phyloP scores from a whole-genome alignment of 352 stramenopile genomes.

The Lagenidium giganteum region DNA sequence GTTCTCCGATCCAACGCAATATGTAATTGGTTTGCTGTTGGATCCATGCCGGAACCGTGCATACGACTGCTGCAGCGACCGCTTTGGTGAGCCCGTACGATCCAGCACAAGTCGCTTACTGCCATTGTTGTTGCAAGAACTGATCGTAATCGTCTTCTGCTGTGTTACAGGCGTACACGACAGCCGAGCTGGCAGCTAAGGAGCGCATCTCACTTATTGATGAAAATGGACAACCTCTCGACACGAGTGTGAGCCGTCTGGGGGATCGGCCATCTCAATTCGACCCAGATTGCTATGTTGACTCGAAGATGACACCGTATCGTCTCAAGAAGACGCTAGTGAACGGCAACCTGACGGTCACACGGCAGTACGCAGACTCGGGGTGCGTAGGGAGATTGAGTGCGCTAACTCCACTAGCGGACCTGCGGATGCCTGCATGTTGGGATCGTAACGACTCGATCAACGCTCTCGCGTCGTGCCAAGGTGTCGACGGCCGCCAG shows the following conservation, averaged over 20 bases:
- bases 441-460: conserved; percentile 84
- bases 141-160: neutral
- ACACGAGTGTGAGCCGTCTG: conserved; percentile 56
- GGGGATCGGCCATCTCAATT: conserved; percentile 65
- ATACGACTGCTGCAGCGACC: conserved; percentile 69
- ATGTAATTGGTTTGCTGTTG: conserved; percentile 74
- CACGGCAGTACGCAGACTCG: conserved; percentile 47
- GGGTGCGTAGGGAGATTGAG: conserved; percentile 46
- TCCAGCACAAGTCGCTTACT: neutral
- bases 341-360: conserved; percentile 28
- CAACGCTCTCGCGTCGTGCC: conserved; percentile 55
- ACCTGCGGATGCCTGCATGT: conserved; percentile 59
- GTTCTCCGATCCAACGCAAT: conserved; percentile 68
- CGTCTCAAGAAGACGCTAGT: conserved; percentile 55
- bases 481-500: conserved; percentile 48
- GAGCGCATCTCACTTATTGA: conserved; percentile 70
- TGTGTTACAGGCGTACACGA: conserved; percentile 40
- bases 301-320: conserved; percentile 38
- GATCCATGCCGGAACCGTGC: conserved; percentile 64
- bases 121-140: neutral
- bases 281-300: conserved; percentile 70
- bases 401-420: conserved; percentile 36
- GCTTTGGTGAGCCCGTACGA: conserved; percentile 68
- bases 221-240: conserved; percentile 48
- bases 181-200: conserved; percentile 19